Conservation (phyloP, 768 basidiomycete genomes). For the Suillus placidus region DNA sequence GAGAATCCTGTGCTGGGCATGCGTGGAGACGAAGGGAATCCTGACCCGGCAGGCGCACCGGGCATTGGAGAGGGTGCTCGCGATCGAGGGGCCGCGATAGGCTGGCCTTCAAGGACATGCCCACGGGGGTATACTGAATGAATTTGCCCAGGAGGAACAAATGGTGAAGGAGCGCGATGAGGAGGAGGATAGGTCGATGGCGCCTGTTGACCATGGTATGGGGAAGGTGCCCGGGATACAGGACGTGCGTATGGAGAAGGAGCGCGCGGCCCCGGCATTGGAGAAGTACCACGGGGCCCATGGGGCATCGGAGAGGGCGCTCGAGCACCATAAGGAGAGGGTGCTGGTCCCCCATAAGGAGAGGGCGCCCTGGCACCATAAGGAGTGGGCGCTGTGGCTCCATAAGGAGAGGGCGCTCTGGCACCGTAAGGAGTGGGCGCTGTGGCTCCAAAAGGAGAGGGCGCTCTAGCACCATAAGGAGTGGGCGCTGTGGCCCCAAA, state of each 20-base stretch:
- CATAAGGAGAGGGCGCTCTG: constrained; percentile 32
- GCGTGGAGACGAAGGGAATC: constrained; percentile 32
- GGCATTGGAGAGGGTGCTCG: constrained; percentile 60
- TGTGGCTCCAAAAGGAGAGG: not conserved
- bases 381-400: constrained; percentile 27
- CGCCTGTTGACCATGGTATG: constrained; percentile 21
- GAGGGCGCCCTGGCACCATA: constrained; percentile 27
- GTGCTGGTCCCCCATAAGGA: constrained; percentile 25
- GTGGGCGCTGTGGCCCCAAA: constrained; percentile 30
- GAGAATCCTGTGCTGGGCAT: constrained; percentile 30
- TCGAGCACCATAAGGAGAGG: constrained; percentile 30
- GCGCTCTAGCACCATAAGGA: constrained; percentile 25
- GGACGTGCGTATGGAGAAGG: constrained; percentile 23
- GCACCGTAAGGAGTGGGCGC: not conserved
- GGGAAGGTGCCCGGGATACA: constrained; percentile 32
- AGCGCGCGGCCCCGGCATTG: constrained; percentile 29
- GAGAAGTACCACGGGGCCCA: constrained; percentile 31
- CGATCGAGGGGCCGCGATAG: constrained; percentile 36
- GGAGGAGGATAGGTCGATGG: constrained; percentile 2
- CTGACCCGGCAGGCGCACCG: constrained; percentile 38
- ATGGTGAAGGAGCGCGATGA: constrained; percentile 34
- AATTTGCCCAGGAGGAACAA: constrained; percentile 23
- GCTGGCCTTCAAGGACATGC: constrained; percentile 59
- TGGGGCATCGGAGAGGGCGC: constrained; percentile 27
- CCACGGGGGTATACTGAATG: constrained; percentile 53